These are phyloP conservation scores for Fusarium papillatum DNA, from an alignment of 2,329 filamentous ascomycete genomes.

Conservation along the genomic window DNA sequence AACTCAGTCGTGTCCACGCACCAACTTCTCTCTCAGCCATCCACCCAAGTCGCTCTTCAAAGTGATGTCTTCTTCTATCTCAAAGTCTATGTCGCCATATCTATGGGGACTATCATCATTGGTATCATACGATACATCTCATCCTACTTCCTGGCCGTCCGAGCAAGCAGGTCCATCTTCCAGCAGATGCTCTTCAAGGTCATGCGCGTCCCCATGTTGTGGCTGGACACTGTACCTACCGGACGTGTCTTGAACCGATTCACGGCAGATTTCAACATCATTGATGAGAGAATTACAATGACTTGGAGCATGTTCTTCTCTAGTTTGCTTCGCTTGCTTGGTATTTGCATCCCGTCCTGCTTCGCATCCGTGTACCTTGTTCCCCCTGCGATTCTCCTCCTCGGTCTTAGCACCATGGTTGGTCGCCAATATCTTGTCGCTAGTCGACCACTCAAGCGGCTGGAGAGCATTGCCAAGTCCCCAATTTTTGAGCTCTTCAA, in stretches of 20 bases:
- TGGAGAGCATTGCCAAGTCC: constrained; percentile 82
- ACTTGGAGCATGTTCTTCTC: constrained; percentile 71
- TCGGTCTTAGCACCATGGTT: constrained; percentile 67
- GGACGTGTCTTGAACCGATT: constrained; percentile 84
- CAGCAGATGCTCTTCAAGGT: constrained; percentile 74
- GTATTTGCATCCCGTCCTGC: constrained; percentile 74
- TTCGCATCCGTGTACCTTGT: constrained; percentile 78
- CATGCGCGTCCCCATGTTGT: constrained; percentile 77
- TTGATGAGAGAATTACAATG: constrained; percentile 76
- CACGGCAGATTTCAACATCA: constrained; percentile 79
- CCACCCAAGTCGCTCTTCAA: constrained; percentile 45
- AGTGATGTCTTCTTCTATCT: constrained; percentile 73
- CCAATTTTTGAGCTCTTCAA: constrained; percentile 86
- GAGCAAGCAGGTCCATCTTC: constrained; percentile 76
- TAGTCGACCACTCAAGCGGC: constrained; percentile 79
- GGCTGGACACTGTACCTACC: constrained; percentile 84
- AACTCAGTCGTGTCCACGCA: constrained; percentile 59
- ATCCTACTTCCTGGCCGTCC: constrained; percentile 74
- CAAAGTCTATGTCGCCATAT: constrained; percentile 75
- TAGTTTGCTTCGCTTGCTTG: constrained; percentile 70
- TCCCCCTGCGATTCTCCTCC: constrained; percentile 68
- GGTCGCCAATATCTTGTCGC: constrained; percentile 74
- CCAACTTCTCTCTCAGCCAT: constrained; percentile 56
- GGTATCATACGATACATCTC: constrained; percentile 73
- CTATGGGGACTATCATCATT: constrained; percentile 69